Evolutionary conservation across 2,329 filamentous ascomycete species (phyloP).

Genomic region (Diplodia seriata): DNA sequence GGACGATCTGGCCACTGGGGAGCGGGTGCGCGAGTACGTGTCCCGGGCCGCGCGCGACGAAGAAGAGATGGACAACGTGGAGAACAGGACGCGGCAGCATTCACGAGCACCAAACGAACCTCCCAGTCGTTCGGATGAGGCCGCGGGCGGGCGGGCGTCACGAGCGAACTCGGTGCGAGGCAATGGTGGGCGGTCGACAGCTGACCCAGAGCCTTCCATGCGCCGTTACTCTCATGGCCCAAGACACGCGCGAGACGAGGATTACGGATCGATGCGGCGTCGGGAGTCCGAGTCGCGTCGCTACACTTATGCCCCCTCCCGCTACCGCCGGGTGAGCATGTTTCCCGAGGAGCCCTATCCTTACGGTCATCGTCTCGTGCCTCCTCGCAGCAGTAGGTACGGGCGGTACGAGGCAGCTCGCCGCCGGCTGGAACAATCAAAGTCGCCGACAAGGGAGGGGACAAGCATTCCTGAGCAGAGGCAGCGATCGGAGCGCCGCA

Average conservation of each 20-base stretch:
- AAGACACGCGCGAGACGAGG: constrained; percentile 14
- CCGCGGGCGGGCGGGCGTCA: neutral
- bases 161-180: neutral
- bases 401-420: constrained; percentile 31
- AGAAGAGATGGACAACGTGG: constrained; percentile 26
- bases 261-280: constrained; percentile 3
- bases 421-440: constrained; percentile 28
- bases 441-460: constrained; percentile 25
- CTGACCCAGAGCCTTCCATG: constrained; percentile 8
- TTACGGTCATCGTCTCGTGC: constrained; percentile 13
- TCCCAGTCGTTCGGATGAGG: neutral
- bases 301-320: constrained; percentile 27
- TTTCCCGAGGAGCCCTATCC: constrained; percentile 29
- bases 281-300: constrained; percentile 24
- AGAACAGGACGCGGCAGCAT: constrained; percentile 24
- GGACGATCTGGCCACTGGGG: constrained; percentile 42
- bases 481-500: constrained; percentile 17
- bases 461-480: constrained; percentile 19
- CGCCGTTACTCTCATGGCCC: constrained; percentile 13
- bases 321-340: constrained; percentile 26
- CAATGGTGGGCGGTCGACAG: constrained; percentile 15
- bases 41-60: constrained; percentile 30
- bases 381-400: constrained; percentile 24
- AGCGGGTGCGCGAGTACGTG: constrained; percentile 33
- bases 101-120: constrained; percentile 18